These are phyloP conservation scores for Candida tibetensis DNA, from an alignment of 805 yeast species.

Conservation along the genomic window DNA sequence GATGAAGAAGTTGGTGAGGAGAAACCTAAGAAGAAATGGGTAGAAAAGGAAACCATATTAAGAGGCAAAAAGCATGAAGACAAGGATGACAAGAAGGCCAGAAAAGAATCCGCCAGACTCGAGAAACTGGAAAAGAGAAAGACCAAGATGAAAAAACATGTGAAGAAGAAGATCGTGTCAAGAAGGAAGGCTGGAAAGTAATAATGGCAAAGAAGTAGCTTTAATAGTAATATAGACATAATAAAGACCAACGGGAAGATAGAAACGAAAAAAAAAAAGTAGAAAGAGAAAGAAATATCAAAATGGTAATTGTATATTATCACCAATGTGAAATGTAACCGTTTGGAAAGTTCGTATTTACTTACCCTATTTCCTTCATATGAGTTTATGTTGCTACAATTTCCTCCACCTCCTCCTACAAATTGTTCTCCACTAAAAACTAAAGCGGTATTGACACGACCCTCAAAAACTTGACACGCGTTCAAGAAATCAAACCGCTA, in stretches of 20 bases:
- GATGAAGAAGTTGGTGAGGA: constrained; percentile 29
- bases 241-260: neutral
- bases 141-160: constrained; percentile 76
- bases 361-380: too few species aligned
- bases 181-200: constrained; percentile 35
- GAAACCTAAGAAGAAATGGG: constrained; percentile 33
- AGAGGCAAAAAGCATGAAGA: constrained; percentile 80
- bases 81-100: constrained; percentile 69
- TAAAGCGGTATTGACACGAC: too few species aligned
- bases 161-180: constrained; percentile 67
- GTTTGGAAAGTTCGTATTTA: too few species aligned
- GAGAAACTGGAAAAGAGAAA: constrained; percentile 76
- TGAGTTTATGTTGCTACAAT: too few species aligned
- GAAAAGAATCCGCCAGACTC: constrained; percentile 75
- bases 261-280: neutral
- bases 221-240: constrained; percentile 1
- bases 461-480: constrained; percentile 12
- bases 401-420: too few species aligned
- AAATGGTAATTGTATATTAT: neutral
- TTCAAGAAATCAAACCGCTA: constrained; percentile 1
- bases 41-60: constrained; percentile 35
- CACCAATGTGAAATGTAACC: too few species aligned
- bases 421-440: too few species aligned
- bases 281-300: neutral
- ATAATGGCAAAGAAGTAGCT: neutral